A percentile compares a stretch with the other conserved stretches of the same genome.
Conservation (phyloP, 2,329 filamentous ascomycete genomes). For the Alternaria solani region DNA sequence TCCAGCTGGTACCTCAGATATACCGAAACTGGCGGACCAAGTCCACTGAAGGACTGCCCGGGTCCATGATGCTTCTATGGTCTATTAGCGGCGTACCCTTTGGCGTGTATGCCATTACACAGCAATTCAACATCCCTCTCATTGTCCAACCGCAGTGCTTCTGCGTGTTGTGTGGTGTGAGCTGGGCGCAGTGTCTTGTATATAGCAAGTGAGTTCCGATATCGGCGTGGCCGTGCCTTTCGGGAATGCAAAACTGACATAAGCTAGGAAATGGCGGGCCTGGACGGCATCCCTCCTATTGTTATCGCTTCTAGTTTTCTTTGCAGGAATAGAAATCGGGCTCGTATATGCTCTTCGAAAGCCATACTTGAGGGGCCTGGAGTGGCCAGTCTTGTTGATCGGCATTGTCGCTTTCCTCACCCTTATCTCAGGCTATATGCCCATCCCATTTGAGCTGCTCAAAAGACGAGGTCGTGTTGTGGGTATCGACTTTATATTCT, state of each 20-base stretch:
- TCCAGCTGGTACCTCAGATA: conserved; percentile 60
- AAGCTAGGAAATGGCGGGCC: conserved; percentile 48
- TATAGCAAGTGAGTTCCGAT: conserved; percentile 53
- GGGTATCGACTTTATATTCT: conserved; percentile 65
- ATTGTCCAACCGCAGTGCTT: conserved; percentile 61
- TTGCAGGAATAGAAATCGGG: conserved; percentile 62
- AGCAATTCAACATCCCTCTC: conserved; percentile 54
- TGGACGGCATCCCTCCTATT: conserved; percentile 40
- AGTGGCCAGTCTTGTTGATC: conserved; percentile 60
- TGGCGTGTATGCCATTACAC: conserved; percentile 65
- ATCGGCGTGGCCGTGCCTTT: neutral
- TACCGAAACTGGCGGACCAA: conserved; percentile 71
- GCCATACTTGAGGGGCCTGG: conserved; percentile 60
- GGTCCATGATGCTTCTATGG: conserved; percentile 76
- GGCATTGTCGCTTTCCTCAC: conserved; percentile 65
- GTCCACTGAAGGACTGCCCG: conserved; percentile 69
- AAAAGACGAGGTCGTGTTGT: conserved; percentile 67
- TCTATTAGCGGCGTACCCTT: conserved; percentile 71
- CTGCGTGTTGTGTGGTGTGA: conserved; percentile 54
- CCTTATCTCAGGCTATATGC: conserved; percentile 62
- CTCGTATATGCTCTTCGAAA: conserved; percentile 64
- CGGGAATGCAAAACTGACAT: neutral
- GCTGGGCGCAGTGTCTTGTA: conserved; percentile 59
- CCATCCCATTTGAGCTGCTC: conserved; percentile 67
- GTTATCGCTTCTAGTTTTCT: conserved; percentile 43